phyloP scores from a whole-genome alignment of 1,284 basidiomycete species.

The Lentinula novae-zelandiae region DNA sequence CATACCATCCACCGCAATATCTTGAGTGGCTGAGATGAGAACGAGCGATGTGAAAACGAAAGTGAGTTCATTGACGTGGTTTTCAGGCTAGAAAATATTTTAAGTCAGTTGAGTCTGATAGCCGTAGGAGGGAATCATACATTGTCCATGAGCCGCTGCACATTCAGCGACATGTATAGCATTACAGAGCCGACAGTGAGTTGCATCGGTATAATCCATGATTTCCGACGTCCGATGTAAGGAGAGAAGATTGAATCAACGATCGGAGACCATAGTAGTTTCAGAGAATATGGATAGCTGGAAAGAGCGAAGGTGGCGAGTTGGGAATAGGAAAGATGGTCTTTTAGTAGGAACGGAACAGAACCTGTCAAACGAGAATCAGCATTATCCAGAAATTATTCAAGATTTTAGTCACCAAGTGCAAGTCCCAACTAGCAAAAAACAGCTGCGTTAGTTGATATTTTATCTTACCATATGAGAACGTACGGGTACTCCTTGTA shows the following conservation, averaged over 20 bases:
- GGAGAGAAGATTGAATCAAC: conserved; percentile 90
- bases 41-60: conserved; percentile 88
- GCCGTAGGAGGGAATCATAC: conserved; percentile 43
- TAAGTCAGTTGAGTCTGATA: conserved; percentile 11
- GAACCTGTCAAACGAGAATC: conserved; percentile 58
- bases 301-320: conserved; percentile 93
- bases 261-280: conserved; percentile 96
- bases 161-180: conserved; percentile 82
- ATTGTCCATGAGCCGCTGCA: conserved; percentile 77
- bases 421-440: conserved; percentile 63
- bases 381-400: conserved; percentile 5
- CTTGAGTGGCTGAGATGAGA: conserved; percentile 96
- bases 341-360: conserved; percentile 92
- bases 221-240: conserved; percentile 87
- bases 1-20: conserved; percentile 94
- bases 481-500: conserved; percentile 95
- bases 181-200: conserved; percentile 85
- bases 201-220: conserved; percentile 99
- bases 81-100: conserved; percentile 55
- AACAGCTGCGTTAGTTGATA: conserved; percentile 13
- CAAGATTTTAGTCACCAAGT: conserved; percentile 45
- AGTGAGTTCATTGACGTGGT: conserved; percentile 82
- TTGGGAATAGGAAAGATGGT: conserved; percentile 95
- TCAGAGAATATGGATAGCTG: conserved; percentile 96
- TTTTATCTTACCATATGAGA: conserved; percentile 16